A percentile compares a stretch with the other conserved stretches of the same genome.
These are phyloP conservation scores for Phylloporus scabripes DNA, from an alignment of 768 basidiomycete genomes.

Conservation along the genomic window DNA sequence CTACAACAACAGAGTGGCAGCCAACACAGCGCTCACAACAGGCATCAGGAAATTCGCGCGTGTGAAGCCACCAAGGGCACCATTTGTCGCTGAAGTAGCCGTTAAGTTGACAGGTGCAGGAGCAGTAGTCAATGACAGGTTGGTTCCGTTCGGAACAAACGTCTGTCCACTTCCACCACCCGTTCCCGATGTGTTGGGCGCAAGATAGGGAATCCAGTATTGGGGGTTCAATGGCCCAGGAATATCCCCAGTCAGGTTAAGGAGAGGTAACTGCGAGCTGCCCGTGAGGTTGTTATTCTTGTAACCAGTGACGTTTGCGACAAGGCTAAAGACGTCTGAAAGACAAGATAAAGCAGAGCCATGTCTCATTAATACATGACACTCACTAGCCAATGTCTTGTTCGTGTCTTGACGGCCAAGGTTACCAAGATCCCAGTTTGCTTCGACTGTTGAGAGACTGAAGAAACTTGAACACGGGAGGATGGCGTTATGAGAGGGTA, in stretches of 20 bases:
- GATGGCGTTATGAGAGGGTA: not conserved
- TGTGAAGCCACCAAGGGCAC: conserved; percentile 3
- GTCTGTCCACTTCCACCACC: conserved; percentile 39
- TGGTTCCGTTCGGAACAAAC: conserved; percentile 29
- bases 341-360: not conserved
- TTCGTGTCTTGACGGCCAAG: conserved; percentile 54
- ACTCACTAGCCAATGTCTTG: conserved; percentile 25
- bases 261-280: conserved; percentile 27
- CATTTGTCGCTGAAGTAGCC: conserved; percentile 7
- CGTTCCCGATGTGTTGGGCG: conserved; percentile 31
- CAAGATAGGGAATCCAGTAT: conserved; percentile 37
- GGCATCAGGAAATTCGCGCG: conserved; percentile 4
- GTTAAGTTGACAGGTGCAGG: conserved; percentile 39
- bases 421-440: conserved; percentile 54
- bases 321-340: conserved; percentile 47
- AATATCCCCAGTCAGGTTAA: conserved; percentile 35
- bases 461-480: not conserved
- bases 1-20: conserved; percentile 14
- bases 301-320: conserved; percentile 44
- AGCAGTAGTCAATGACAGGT: conserved; percentile 29
- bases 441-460: conserved; percentile 46
- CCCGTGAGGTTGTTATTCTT: conserved; percentile 32
- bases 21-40: conserved; percentile 7
- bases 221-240: conserved; percentile 39
- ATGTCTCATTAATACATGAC: not conserved